A percentile compares a stretch with the other conserved stretches of the same genome.
Evolutionary conservation across 257 asterid species (phyloP).

Genomic region (Solanum commersonii): DNA sequence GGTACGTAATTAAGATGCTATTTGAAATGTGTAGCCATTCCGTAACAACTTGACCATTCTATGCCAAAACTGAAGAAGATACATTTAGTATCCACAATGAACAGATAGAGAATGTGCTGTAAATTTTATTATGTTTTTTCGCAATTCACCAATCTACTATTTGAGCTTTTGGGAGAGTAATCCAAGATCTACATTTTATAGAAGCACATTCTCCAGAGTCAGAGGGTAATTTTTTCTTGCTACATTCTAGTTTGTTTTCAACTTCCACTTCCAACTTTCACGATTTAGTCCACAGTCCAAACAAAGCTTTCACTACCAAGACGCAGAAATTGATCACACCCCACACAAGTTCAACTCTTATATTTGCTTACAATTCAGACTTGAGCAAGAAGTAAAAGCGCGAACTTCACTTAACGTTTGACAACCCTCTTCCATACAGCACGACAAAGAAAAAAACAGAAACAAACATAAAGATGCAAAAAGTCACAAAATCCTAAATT

Average conservation of each 20-base stretch:
- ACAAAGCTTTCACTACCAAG: not conserved
- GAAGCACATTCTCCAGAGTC: not conserved
- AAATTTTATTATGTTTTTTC: not conserved
- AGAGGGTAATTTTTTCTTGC: not conserved
- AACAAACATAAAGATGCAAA: not conserved
- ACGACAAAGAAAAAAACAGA: not conserved
- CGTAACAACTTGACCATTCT: not conserved
- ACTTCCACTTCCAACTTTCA: not conserved
- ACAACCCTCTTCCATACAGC: not conserved
- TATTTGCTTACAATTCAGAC: not conserved
- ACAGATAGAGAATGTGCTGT: not conserved
- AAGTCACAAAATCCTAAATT: not conserved
- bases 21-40: not conserved
- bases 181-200: not conserved
- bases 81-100: not conserved
- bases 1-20: not conserved
- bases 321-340: not conserved
- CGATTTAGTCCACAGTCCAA: not conserved
- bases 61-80: not conserved
- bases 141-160: not conserved
- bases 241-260: not conserved
- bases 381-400: not conserved
- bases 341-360: not conserved
- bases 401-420: not conserved
- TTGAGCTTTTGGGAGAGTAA: not conserved